Evolutionary conservation across 352 stramenopile species (phyloP).

Genomic region (Saprolegnia diclina): DNA sequence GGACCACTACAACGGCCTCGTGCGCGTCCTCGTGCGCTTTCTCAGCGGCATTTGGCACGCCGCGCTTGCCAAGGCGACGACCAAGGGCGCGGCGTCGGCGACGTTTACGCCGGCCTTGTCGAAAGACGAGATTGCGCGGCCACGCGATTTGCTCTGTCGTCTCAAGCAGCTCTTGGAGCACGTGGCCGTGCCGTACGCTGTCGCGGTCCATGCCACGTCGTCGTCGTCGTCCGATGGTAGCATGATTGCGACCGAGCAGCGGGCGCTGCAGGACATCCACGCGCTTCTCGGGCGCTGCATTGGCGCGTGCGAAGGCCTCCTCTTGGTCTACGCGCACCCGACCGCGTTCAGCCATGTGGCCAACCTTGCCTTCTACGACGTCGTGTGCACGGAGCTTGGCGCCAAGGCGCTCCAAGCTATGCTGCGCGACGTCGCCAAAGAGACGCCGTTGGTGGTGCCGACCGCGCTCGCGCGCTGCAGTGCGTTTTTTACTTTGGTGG

Average conservation of each 20-base stretch:
- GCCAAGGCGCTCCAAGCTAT: background rate
- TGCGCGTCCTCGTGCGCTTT: conserved; percentile 1
- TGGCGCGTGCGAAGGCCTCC: conserved; percentile 2
- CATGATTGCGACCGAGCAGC: conserved; percentile 5
- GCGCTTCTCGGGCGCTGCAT: background rate
- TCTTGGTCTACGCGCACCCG: conserved; percentile 9
- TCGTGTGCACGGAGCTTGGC: conserved; percentile 5
- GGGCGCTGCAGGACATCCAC: conserved; percentile 10
- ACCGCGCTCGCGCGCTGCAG: background rate
- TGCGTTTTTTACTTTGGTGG: conserved; percentile 19
- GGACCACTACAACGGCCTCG: conserved; percentile 3
- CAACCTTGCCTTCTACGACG: conserved; percentile 8
- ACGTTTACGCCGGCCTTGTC: background rate
- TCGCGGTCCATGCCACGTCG: conserved; percentile 5
- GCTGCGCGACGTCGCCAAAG: conserved; percentile 5
- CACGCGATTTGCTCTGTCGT: background rate
- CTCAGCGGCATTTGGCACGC: background rate
- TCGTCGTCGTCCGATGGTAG: background rate
- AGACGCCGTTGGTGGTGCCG: background rate
- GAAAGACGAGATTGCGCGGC: background rate
- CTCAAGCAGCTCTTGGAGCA: conserved; percentile 20
- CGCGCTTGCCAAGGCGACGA: background rate
- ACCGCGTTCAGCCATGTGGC: background rate
- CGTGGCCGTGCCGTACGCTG: conserved; percentile 17
- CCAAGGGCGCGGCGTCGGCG: background rate